Conservation (phyloP, 768 basidiomycete species). For the Rhizopogon rudus region DNA sequence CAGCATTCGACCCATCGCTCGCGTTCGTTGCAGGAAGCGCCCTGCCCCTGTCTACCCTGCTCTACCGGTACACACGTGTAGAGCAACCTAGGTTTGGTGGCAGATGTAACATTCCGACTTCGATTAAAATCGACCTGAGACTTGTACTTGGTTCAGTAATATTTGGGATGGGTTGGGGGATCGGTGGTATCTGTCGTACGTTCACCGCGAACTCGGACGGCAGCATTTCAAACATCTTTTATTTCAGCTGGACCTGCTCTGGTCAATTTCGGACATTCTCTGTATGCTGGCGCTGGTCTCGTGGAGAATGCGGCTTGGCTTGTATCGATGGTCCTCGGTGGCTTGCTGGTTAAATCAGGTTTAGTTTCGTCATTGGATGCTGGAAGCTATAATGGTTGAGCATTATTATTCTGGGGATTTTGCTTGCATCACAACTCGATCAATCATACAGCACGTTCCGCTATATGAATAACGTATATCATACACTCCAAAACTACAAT, state of each 20-base stretch:
- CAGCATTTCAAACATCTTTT: background rate
- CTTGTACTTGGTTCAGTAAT: constrained; percentile 47
- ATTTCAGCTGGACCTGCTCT: constrained; percentile 54
- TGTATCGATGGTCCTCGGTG: constrained; percentile 21
- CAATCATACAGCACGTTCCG: background rate
- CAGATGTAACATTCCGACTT: constrained; percentile 36
- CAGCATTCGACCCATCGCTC: constrained; percentile 53
- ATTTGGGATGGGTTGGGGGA: constrained; percentile 62
- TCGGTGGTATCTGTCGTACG: constrained; percentile 60
- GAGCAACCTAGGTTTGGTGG: constrained; percentile 37
- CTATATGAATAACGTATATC: background rate
- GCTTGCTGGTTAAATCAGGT: constrained; percentile 6
- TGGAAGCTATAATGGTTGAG: background rate
- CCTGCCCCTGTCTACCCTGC: constrained; percentile 38
- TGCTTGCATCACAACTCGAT: background rate
- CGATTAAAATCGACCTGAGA: constrained; percentile 35
- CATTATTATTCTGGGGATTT: background rate
- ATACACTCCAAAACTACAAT: background rate
- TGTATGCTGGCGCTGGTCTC: constrained; percentile 32
- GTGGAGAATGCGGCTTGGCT: constrained; percentile 37
- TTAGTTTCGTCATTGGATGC: background rate
- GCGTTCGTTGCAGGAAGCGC: constrained; percentile 49
- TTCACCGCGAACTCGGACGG: constrained; percentile 3
- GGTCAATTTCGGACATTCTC: constrained; percentile 51
- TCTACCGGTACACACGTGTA: constrained; percentile 40